phyloP scores from a whole-genome alignment of 2,329 filamentous ascomycete genomes.

The Exophiala xenobiotica region DNA sequence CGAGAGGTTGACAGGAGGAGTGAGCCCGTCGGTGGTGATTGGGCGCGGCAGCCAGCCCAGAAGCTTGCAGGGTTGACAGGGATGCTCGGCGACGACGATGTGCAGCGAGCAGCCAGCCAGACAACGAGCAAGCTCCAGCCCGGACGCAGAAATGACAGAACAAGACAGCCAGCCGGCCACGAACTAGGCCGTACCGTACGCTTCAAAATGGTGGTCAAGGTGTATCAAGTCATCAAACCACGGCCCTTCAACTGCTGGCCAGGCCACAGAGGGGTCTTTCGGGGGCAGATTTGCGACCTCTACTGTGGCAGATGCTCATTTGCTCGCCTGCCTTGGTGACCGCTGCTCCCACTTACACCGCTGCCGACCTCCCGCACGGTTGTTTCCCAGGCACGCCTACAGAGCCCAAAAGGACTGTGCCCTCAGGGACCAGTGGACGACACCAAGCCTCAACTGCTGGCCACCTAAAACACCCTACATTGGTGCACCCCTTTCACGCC shows the following conservation, averaged over 20 bases:
- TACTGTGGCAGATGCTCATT: slow-evolving; percentile 18
- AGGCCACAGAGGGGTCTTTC: background rate
- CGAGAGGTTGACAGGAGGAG: slow-evolving; percentile 25
- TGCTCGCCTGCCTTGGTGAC: slow-evolving; percentile 3
- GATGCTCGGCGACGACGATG: slow-evolving; percentile 21
- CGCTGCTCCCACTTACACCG: background rate
- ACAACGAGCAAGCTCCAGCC: background rate
- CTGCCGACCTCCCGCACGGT: background rate
- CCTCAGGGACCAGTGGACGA: background rate
- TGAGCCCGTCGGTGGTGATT: slow-evolving; percentile 17
- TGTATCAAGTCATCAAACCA: slow-evolving; percentile 7
- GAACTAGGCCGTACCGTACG: slow-evolving; percentile 4
- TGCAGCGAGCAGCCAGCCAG: slow-evolving; percentile 18
- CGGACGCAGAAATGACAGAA: slow-evolving; percentile 4
- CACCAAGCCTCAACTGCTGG: background rate
- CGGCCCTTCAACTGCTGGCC: background rate
- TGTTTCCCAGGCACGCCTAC: slow-evolving; percentile 14
- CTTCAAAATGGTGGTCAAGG: slow-evolving; percentile 1
- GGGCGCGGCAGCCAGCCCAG: slow-evolving; percentile 19
- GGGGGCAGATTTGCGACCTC: background rate
- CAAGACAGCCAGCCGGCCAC: background rate
- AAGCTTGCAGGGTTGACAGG: slow-evolving; percentile 27
- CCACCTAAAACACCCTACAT: too few species aligned
- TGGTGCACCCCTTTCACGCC: background rate
- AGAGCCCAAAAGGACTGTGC: slow-evolving; percentile 1